Percentiles rank a stretch among this genome's conserved stretches.
These are phyloP conservation scores for Aspergillus intermedius DNA, from an alignment of 2,329 filamentous ascomycete genomes.

Conservation along the genomic window DNA sequence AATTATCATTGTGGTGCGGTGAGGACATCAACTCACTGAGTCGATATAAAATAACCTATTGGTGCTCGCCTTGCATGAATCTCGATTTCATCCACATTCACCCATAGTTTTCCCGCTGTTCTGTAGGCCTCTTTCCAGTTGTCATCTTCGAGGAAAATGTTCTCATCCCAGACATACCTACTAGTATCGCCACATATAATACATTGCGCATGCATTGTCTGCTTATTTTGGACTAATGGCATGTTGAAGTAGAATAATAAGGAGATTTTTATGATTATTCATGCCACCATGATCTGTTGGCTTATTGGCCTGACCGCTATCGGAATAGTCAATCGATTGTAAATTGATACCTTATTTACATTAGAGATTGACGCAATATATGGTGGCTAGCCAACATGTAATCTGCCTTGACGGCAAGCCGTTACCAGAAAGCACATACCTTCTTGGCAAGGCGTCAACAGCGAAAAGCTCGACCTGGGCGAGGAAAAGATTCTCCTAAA, in stretches of 20 bases:
- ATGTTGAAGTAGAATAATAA: not conserved
- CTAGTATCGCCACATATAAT: not conserved
- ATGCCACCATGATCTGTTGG: too few species aligned
- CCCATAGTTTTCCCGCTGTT: not conserved
- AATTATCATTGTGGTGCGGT: not conserved
- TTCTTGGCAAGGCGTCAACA: too few species aligned
- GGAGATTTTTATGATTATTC: too few species aligned
- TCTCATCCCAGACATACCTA: not conserved
- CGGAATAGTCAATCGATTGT: too few species aligned
- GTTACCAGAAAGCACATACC: too few species aligned
- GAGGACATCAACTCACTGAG: not conserved
- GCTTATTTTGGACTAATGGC: not conserved
- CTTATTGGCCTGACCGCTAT: too few species aligned
- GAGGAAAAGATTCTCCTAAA: too few species aligned
- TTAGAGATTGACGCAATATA: too few species aligned
- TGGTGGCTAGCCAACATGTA: too few species aligned
- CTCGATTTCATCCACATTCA: not conserved
- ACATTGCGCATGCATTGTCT: not conserved
- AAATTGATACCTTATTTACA: too few species aligned
- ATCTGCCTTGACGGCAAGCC: too few species aligned
- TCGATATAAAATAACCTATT: not conserved
- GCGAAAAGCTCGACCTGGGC: too few species aligned
- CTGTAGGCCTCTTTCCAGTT: not conserved
- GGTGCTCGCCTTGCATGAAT: not conserved
- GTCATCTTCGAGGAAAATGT: not conserved